phyloP scores from a whole-genome alignment of 106 monocot genomes.

The Allium cepa region DNA sequence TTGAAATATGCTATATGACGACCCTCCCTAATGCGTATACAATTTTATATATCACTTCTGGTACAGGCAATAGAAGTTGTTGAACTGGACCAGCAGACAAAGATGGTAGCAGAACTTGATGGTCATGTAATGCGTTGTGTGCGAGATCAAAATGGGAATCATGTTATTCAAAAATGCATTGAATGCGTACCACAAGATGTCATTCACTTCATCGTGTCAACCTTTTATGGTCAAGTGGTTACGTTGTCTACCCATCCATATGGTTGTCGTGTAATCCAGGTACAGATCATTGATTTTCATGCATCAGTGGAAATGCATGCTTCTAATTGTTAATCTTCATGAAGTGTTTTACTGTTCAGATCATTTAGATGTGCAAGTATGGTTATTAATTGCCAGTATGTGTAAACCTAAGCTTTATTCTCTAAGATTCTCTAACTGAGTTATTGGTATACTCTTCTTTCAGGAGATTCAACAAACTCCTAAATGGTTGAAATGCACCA shows the following conservation, averaged over 20 bases:
- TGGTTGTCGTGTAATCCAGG: conserved; percentile 64
- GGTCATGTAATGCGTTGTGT: conserved; percentile 51
- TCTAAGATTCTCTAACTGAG: too few relatives aligned
- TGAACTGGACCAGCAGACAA: conserved; percentile 52
- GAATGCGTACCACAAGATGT: conserved; percentile 37
- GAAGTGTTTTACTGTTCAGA: too few relatives aligned
- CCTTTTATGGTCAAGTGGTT: conserved; percentile 48
- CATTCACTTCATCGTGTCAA: conserved; percentile 41
- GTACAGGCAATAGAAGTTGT: conserved; percentile 58
- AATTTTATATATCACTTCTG: neutral
- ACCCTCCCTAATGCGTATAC: too few relatives aligned
- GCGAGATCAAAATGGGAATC: conserved; percentile 65
- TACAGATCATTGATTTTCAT: neutral
- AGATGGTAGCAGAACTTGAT: conserved; percentile 58
- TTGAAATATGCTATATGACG: too few relatives aligned
- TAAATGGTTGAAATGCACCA: too few relatives aligned
- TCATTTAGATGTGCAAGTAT: too few relatives aligned
- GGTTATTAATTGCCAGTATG: too few relatives aligned
- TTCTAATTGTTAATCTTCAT: too few relatives aligned
- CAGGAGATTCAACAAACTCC: too few relatives aligned
- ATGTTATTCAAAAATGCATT: conserved; percentile 60
- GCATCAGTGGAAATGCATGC: too few relatives aligned
- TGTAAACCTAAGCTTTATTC: too few relatives aligned
- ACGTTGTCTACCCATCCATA: conserved; percentile 51
- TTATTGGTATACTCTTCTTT: too few relatives aligned